These are phyloP conservation scores for Cyclostephanos invisitatus DNA, from an alignment of 108 stramenopile species.

Conservation along the genomic window DNA sequence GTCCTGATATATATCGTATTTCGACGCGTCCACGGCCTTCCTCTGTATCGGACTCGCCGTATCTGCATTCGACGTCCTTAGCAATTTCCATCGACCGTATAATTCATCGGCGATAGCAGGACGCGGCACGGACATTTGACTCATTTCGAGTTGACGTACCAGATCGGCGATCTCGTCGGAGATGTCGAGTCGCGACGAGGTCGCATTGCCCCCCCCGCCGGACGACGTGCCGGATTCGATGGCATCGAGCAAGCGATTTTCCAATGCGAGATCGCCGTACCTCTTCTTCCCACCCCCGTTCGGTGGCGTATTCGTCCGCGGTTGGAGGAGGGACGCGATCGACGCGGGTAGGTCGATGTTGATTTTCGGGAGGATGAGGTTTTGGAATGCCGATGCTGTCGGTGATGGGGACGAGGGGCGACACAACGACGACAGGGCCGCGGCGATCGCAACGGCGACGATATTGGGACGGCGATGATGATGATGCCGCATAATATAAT, in stretches of 20 bases:
- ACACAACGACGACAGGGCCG: too few relatives aligned
- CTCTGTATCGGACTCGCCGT: slow-evolving; percentile 84
- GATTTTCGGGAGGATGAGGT: too few relatives aligned
- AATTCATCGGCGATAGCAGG: slow-evolving; percentile 74
- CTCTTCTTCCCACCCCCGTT: background rate
- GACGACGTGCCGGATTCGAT: slow-evolving; percentile 27
- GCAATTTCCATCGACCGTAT: slow-evolving; percentile 76
- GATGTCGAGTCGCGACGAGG: slow-evolving; percentile 62
- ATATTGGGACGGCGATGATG: background rate
- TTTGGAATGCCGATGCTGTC: too few relatives aligned
- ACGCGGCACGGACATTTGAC: slow-evolving; percentile 39
- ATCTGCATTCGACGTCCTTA: slow-evolving; percentile 82
- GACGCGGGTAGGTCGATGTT: too few relatives aligned
- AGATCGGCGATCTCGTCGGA: slow-evolving; percentile 57
- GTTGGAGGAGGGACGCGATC: too few relatives aligned
- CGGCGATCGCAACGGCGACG: too few relatives aligned
- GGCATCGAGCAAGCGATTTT: slow-evolving; percentile 47
- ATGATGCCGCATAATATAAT: too few relatives aligned
- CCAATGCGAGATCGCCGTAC: slow-evolving; percentile 34
- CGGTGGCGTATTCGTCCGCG: too few relatives aligned
- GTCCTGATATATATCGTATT: slow-evolving; percentile 85
- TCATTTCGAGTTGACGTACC: slow-evolving; percentile 58
- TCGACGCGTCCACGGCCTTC: slow-evolving; percentile 79
- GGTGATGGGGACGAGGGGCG: too few relatives aligned
- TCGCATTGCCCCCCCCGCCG: background rate